A percentile compares a stretch with the other conserved stretches of the same genome.
Evolutionary conservation across 2,329 filamentous ascomycete genomes (phyloP).

Genomic region (Dothideomycetes sp.): DNA sequence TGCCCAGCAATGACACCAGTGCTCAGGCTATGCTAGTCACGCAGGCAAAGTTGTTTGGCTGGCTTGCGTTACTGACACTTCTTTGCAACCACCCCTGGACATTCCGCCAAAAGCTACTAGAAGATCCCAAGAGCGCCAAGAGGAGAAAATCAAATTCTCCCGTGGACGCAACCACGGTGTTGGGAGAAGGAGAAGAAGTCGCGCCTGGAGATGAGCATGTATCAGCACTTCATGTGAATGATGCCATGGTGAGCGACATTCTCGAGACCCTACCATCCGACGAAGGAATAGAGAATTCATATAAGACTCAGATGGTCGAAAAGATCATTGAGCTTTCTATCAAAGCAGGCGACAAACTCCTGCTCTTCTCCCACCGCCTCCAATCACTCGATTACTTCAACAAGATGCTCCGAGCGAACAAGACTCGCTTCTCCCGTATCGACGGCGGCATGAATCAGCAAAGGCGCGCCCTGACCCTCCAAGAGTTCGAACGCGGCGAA

Average conservation of each 20-base stretch:
- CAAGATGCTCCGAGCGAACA: slow-evolving; percentile 38
- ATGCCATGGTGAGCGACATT: too few species aligned
- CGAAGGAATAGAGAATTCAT: slow-evolving; percentile 38
- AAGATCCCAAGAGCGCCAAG: slow-evolving; percentile 11
- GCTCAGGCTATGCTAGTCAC: slow-evolving; percentile 21
- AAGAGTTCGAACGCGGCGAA: slow-evolving; percentile 54
- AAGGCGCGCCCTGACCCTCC: slow-evolving; percentile 52
- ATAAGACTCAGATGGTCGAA: slow-evolving; percentile 57
- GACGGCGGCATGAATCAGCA: slow-evolving; percentile 52
- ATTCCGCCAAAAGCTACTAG: slow-evolving; percentile 39
- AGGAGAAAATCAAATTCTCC: slow-evolving; percentile 5
- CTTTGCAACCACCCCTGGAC: slow-evolving; percentile 48
- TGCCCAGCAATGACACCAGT: slow-evolving; percentile 10
- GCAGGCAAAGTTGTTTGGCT: slow-evolving; percentile 41
- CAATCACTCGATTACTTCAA: slow-evolving; percentile 60
- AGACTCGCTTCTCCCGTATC: slow-evolving; percentile 44
- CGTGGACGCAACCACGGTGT: slow-evolving; percentile 7
- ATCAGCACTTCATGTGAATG: slow-evolving; percentile 25
- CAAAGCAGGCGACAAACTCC: slow-evolving; percentile 55
- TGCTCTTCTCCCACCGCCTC: slow-evolving; percentile 70
- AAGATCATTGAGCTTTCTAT: slow-evolving; percentile 58
- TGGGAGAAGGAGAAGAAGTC: slow-evolving; percentile 4
- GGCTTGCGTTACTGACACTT: slow-evolving; percentile 40
- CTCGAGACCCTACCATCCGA: slow-evolving; percentile 4
- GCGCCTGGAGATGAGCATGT: slow-evolving; percentile 24